Evolutionary conservation across 345 rosid species (phyloP), one percentile per base, ranked within the genome.

Genomic region (Fremontodendron californicum): DNA sequence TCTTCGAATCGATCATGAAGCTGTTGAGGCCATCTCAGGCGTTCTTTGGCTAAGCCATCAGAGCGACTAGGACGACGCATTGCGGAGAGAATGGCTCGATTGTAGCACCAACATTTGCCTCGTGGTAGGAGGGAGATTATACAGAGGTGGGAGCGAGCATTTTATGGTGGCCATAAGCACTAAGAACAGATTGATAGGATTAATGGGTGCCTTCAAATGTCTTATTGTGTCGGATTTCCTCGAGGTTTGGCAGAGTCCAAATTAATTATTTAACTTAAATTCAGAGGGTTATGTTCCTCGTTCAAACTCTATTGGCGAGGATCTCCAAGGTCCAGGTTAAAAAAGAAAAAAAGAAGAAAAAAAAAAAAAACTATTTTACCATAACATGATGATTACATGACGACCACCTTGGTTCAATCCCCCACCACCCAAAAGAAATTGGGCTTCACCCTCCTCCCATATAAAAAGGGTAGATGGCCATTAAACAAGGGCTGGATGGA

Each of bases 1-100:
- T 80, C 81, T 74, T 84, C 89, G 33, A 85, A 88, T 35, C 72
- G 80, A 65, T 83, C 85, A 48, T 85, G 88, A 13, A 85, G 86
- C 27, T 85, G 85, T 54, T 80, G 82, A 0, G 87, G 83, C 89
- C 88, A 81, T 35, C 87, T 78, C 58, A 84, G 69, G 73, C 89
- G 84, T 69, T 86, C 89, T 63, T 84, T 86, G 43, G 72, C 68
- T 0, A 80, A 74, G 76, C 85, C 84, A 64, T 81, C 86, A 15
- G 85, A 77, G 62, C 79, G 70, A 71, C 51, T 78, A 0, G 79
- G 79, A 62, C 33, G 35, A 21, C 35, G 35, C 52, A 65, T 33
- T 29, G 39, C 15, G 65, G 65, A 29, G 9, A 61, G 39, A 61
- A 29, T 61, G 65, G 65, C n/a, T 29, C 39, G n/a, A 15, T 29